Evolutionary conservation across 345 rosid genomes (phyloP).

Genomic region (Arabidopsis suecica): DNA sequence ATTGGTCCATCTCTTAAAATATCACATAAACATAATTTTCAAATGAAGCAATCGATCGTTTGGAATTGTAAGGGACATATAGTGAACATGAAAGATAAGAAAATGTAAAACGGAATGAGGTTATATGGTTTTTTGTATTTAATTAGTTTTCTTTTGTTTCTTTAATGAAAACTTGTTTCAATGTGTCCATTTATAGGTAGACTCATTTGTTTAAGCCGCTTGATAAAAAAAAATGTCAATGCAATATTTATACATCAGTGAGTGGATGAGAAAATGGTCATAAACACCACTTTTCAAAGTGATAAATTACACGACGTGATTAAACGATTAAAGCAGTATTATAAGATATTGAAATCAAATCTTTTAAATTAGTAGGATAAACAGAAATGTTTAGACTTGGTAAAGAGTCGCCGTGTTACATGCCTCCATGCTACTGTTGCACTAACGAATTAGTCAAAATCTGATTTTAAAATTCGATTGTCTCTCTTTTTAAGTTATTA

Average conservation of each 20-base stretch:
- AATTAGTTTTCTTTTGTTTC: no score
- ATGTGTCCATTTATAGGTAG: not conserved
- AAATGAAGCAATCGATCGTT: no score
- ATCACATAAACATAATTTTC: no score
- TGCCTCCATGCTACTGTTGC: constrained; percentile 31
- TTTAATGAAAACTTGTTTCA: no score
- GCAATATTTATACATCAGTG: not conserved
- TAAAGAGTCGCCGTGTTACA: constrained; percentile 35
- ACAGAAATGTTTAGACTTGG: constrained; percentile 40
- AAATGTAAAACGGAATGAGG: no score
- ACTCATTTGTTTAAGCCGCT: not conserved
- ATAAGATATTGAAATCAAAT: constrained; percentile 16
- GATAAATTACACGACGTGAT: constrained; percentile 34
- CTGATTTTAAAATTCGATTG: constrained; percentile 1
- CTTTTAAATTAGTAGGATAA: constrained; percentile 19
- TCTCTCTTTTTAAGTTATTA: constrained; percentile 6
- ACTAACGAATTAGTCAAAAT: constrained; percentile 16
- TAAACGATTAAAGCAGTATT: constrained; percentile 25
- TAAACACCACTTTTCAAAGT: constrained; percentile 17
- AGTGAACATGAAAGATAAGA: no score
- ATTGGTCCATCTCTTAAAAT: not conserved
- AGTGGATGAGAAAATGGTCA: constrained; percentile 7
- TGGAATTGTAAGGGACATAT: no score
- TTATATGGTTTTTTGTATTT: no score
- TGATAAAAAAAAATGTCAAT: constrained; percentile 7